Conservation (phyloP, 352 stramenopile species). For the Globisporangium megalacanthum region DNA sequence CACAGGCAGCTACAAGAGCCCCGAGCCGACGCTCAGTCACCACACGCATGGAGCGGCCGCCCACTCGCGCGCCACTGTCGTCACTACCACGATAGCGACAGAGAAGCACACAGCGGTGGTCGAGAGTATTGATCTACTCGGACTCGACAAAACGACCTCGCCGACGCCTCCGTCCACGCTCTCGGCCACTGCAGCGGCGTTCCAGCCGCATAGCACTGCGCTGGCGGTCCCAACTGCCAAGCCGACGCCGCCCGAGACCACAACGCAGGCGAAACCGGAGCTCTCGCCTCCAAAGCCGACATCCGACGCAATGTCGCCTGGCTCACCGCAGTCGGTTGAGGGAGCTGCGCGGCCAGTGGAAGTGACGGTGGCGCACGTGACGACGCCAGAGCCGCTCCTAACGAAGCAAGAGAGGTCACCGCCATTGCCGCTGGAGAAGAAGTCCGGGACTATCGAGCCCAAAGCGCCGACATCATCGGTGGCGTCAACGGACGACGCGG, state of each 20-base stretch:
- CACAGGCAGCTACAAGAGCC: slow-evolving; percentile 19
- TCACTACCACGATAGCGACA: background rate
- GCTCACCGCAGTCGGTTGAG: background rate
- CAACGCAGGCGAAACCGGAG: background rate
- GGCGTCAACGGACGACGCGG: slow-evolving; percentile 10
- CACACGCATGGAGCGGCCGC: background rate
- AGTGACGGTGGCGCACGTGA: slow-evolving; percentile 7
- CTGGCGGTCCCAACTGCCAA: slow-evolving; percentile 11
- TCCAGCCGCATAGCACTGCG: slow-evolving; percentile 12
- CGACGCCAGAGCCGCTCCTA: slow-evolving; percentile 4
- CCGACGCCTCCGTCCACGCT: background rate
- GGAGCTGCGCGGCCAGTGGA: slow-evolving; percentile 5
- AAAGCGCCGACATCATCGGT: slow-evolving; percentile 2
- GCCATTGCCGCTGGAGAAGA: slow-evolving; percentile 12
- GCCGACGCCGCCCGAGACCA: background rate
- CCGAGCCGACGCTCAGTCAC: slow-evolving; percentile 7
- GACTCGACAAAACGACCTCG: slow-evolving; percentile 24
- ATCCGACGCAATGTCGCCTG: background rate
- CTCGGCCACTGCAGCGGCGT: slow-evolving; percentile 6
- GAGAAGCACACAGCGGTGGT: slow-evolving; percentile 8
- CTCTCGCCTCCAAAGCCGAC: slow-evolving; percentile 3
- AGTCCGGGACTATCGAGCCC: background rate
- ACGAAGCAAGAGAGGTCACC: slow-evolving; percentile 17
- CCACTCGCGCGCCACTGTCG: background rate
- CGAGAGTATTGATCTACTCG: slow-evolving; percentile 43